Base-by-base conservation (phyloP, 1,139 yeast genomes). In the Kodamaea plutei region DNA sequence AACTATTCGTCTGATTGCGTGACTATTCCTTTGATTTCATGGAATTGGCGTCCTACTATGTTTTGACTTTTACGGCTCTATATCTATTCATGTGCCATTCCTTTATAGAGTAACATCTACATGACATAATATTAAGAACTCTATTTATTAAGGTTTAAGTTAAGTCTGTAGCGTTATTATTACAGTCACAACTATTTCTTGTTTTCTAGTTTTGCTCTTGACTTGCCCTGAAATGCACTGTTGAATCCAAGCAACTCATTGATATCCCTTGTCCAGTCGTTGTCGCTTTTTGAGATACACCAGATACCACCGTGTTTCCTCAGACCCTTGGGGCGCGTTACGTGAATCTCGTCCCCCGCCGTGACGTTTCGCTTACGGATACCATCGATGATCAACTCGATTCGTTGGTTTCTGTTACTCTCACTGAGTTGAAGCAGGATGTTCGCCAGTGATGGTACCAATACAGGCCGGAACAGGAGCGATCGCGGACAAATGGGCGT, bases 401-500 rank as follows among this genome's bases (percentile, higher is more conserved):
- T 52, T 42, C 62, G 46, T 21, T 47, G 49, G 42, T 64, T 67
- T 29, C 74, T 50, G 43, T 64, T 66, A 22, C 54, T 54, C 19
- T 63, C 80, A 12, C 85, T 79, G 16, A 88, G 71, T 44, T 72
- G 68, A 23, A 89, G 70, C 56, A 75, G 73, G 20, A 89, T 77
- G 39, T 77, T 80, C 7, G 85, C 73, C 4, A 79, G 71, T 17
- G 79, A 65, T 1, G 97, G 96, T 35, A 89, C 64, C 8, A 89
- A 71, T 28, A 88, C 61, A 2, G 96, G 97, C 46, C 97, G 63
- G 53, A 88, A 89, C 15, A 93, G 82, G 21, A 89, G 63, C 13
- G 95, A 84, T 36, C 96, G 63, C 3, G 97, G 88, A 50, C 96
- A 88, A 29, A 89, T 85, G 6, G 96, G 96, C 0, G 96, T 84